Percentiles rank a stretch among this genome's conserved stretches.
Conservation (phyloP, 306 rosid species). For the Carpinus fangiana region DNA sequence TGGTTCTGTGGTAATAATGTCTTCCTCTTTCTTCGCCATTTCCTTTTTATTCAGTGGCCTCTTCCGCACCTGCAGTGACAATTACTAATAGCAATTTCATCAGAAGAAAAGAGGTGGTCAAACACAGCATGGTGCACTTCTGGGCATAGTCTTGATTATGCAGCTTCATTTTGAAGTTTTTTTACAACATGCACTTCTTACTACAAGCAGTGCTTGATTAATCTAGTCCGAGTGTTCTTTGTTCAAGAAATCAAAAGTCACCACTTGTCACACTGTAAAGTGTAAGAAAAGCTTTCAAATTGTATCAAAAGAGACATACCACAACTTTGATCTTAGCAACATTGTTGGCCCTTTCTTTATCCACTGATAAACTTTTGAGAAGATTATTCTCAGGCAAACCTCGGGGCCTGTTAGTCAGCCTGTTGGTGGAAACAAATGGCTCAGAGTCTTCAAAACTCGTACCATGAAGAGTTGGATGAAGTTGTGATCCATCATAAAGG, state of each 20-base stretch:
- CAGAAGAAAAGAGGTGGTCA: background rate
- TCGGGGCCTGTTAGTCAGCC: constrained; percentile 44
- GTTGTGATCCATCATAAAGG: constrained; percentile 31
- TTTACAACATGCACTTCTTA: background rate
- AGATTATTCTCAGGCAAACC: constrained; percentile 54
- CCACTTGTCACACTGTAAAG: background rate
- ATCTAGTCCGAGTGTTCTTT: constrained; percentile 14
- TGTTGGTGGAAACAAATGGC: constrained; percentile 37
- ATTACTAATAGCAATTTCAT: background rate
- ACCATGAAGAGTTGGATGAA: constrained; percentile 36
- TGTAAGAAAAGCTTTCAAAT: constrained; percentile 1
- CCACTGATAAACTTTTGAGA: constrained; percentile 55
- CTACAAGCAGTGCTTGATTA: background rate
- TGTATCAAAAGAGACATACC: constrained; percentile 46
- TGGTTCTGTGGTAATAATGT: constrained; percentile 55
- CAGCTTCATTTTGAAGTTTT: background rate
- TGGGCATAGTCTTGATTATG: background rate
- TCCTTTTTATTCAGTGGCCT: constrained; percentile 81
- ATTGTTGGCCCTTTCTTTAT: constrained; percentile 73
- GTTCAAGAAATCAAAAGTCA: constrained; percentile 16
- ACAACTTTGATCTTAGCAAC: constrained; percentile 86
- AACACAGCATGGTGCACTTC: background rate
- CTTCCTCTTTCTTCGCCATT: constrained; percentile 77
- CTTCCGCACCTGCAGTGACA: constrained; percentile 70
- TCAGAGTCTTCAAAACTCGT: constrained; percentile 53